These are phyloP conservation scores for Calocera viscosa DNA, from an alignment of 768 basidiomycete genomes.

Conservation along the genomic window DNA sequence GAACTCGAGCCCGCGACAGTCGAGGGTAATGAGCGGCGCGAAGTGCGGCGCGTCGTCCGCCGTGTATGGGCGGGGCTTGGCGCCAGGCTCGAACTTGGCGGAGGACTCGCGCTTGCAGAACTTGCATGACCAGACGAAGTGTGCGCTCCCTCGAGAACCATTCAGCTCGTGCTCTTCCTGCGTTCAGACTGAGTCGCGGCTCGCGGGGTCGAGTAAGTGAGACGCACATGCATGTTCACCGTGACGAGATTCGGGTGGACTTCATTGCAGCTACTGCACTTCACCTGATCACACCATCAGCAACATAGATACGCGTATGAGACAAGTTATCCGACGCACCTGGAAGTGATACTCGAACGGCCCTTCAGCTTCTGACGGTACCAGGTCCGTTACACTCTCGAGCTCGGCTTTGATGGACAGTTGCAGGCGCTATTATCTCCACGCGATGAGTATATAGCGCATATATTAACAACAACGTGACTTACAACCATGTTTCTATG, in stretches of 20 bases:
- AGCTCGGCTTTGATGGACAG: too few species aligned
- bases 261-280: constrained; percentile 71
- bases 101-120: constrained; percentile 64
- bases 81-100: constrained; percentile 56
- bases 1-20: constrained; percentile 82
- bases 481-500: too few species aligned
- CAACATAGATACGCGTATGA: background rate
- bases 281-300: constrained; percentile 39
- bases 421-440: too few species aligned
- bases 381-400: too few species aligned
- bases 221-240: constrained; percentile 52
- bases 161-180: constrained; percentile 59
- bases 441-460: too few species aligned
- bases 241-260: constrained; percentile 57
- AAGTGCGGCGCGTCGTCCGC: constrained; percentile 49
- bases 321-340: constrained; percentile 28
- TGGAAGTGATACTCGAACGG: constrained; percentile 68
- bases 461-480: too few species aligned
- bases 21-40: constrained; percentile 54
- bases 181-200: background rate
- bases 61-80: constrained; percentile 37
- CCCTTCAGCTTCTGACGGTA: constrained; percentile 22
- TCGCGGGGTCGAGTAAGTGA: background rate
- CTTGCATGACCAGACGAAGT: constrained; percentile 66
- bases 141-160: constrained; percentile 53